Base-by-base conservation (phyloP, 176 grass and related monocot genomes). In the Carex kokanica region DNA sequence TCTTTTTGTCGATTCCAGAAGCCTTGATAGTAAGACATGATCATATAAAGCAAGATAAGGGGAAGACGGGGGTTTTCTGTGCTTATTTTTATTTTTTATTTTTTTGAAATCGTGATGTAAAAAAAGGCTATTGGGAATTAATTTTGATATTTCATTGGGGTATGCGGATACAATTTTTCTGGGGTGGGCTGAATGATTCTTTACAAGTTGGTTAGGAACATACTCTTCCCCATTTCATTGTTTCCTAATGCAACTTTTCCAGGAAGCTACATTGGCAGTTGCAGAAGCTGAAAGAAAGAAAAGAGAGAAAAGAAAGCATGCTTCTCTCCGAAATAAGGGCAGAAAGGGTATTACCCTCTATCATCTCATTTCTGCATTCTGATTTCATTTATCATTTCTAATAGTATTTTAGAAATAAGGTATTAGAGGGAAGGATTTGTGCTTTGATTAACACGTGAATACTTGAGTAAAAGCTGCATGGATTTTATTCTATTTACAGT, bases 221-320 rank as follows among this genome's bases (percentile, higher is more conserved):
- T 74, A 25, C 57, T 80, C 27, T 78, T 80, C 2, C 9, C 27
- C 11, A 54, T 13, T 77, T 10, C 20, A 23, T 61, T 80, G 52
- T 58, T 80, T 80, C 20, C 36, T 31, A 36, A 59, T 78, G 47
- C 34, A 29, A 52, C 47, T 23, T 58, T 68, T 87, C 59, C 78
- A 99, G 93, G 96, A 99, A 87, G 96, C 88, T 90, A 88, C 89
- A 8, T 73, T 84, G 81, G 91, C 88, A 73, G 86, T 93, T 91
- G 88, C 87, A 86, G 93, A 89, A 81, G 91, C 83, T 86, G 93
- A 91, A 74, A 93, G 88, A 93, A 99, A 93, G 86, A 93, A 86
- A 86, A 91, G 86, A 81, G 91, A 88, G 49, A 91, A 87, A 88
- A 79, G 64, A 78, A 95, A 95, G 36, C 70, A 65, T 38, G 64